Conservation (phyloP, 2,329 filamentous ascomycete genomes). For the Beauveria asiatica region DNA sequence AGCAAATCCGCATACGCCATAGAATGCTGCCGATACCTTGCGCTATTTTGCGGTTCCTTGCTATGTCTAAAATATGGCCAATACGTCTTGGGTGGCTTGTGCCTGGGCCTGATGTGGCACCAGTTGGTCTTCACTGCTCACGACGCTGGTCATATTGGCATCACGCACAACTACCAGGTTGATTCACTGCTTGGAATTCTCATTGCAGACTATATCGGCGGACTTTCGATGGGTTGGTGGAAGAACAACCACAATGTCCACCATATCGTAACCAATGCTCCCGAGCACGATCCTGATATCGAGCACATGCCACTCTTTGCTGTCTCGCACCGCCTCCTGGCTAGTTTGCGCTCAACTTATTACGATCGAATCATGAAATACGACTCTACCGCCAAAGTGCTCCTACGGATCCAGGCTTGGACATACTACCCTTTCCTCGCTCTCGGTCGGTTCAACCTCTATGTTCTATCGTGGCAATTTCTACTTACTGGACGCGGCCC, state of each 20-base stretch:
- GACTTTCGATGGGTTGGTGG: conserved; percentile 93
- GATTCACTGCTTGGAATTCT: conserved; percentile 85
- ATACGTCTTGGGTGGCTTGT: conserved; percentile 62
- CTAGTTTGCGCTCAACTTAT: conserved; percentile 67
- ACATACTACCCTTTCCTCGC: conserved; percentile 75
- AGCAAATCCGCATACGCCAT: conserved; percentile 72
- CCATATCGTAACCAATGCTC: conserved; percentile 90
- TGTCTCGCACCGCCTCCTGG: conserved; percentile 72
- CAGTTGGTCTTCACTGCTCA: conserved; percentile 91
- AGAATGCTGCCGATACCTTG: conserved; percentile 63
- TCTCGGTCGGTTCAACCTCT: conserved; percentile 82
- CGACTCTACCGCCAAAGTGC: conserved; percentile 61
- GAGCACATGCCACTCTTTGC: conserved; percentile 86
- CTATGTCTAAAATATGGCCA: conserved; percentile 53
- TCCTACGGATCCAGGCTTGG: conserved; percentile 69
- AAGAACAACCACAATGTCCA: conserved; percentile 94
- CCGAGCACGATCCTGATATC: conserved; percentile 94
- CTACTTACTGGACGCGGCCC: conserved; percentile 63
- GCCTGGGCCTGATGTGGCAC: conserved; percentile 82
- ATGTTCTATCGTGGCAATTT: conserved; percentile 71
- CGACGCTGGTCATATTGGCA: conserved; percentile 94
- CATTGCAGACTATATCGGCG: conserved; percentile 82
- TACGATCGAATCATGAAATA: conserved; percentile 75
- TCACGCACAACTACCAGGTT: conserved; percentile 79
- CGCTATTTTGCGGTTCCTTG: conserved; percentile 54